Evolutionary conservation across 768 basidiomycete species (phyloP).

Genomic region (Tricholoma flavovirens): DNA sequence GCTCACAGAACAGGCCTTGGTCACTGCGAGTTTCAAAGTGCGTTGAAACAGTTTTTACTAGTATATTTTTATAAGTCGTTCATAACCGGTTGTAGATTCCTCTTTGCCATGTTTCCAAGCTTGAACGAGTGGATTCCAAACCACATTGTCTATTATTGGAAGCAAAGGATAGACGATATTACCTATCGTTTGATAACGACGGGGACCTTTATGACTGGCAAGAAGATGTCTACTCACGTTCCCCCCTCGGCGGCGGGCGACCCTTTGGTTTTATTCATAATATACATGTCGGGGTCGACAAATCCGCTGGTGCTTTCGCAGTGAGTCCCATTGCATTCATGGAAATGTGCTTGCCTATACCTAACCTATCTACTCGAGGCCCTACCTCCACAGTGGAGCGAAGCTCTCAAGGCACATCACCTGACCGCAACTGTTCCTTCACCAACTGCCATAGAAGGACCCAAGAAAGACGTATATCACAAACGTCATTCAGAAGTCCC

Average conservation of each 20-base stretch:
- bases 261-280: constrained; percentile 37
- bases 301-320: constrained; percentile 23
- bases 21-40: constrained; percentile 15
- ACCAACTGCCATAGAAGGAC: background rate
- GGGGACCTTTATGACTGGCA: constrained; percentile 41
- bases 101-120: constrained; percentile 29
- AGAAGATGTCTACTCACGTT: constrained; percentile 38
- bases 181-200: constrained; percentile 33
- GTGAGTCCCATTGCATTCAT: constrained; percentile 15
- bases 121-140: constrained; percentile 34
- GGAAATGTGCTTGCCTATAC: background rate
- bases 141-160: constrained; percentile 32
- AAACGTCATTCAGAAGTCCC: background rate
- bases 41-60: background rate
- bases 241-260: constrained; percentile 28
- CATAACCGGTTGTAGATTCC: constrained; percentile 16
- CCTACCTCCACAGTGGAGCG: constrained; percentile 13
- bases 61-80: background rate
- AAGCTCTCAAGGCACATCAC: constrained; percentile 4
- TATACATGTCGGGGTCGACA: constrained; percentile 32
- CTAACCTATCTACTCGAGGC: constrained; percentile 3
- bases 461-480: constrained; percentile 3
- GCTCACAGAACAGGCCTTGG: constrained; percentile 15
- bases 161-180: constrained; percentile 26
- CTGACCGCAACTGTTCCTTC: background rate